Percentiles rank a stretch among this genome's conserved stretches.
These are phyloP conservation scores for Aspergillus pseudonomiae DNA, from an alignment of 2,329 filamentous ascomycete genomes.

Conservation along the genomic window DNA sequence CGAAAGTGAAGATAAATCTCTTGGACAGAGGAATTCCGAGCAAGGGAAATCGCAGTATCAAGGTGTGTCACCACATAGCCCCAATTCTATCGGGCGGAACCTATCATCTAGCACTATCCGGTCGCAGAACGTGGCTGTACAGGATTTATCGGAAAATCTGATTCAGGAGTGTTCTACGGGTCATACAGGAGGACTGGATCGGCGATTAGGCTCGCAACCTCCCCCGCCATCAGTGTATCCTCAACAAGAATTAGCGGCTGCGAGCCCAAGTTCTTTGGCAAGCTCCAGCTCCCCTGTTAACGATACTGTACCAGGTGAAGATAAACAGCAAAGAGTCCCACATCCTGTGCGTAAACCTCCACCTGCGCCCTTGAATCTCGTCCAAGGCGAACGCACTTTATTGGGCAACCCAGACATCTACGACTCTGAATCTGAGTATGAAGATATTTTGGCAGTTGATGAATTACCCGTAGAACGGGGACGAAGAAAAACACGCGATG, in stretches of 20 bases:
- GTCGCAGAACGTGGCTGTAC: slow-evolving; percentile 13
- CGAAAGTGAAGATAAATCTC: slow-evolving; percentile 8
- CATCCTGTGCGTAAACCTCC: slow-evolving; percentile 77
- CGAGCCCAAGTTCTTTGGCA: slow-evolving; percentile 25
- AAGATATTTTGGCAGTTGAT: slow-evolving; percentile 72
- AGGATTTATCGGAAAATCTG: neutral
- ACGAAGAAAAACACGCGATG: slow-evolving; percentile 79
- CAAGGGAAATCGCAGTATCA: slow-evolving; percentile 5
- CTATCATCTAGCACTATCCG: slow-evolving; percentile 2
- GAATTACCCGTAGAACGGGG: slow-evolving; percentile 69
- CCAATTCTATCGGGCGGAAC: neutral
- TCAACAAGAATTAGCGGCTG: slow-evolving; percentile 18
- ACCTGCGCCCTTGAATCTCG: slow-evolving; percentile 79
- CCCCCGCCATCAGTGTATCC: slow-evolving; percentile 15
- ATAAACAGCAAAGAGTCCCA: slow-evolving; percentile 40
- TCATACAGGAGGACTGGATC: slow-evolving; percentile 9
- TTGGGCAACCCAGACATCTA: slow-evolving; percentile 53
- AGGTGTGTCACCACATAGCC: neutral
- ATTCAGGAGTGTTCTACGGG: neutral
- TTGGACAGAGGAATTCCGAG: neutral
- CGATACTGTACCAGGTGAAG: slow-evolving; percentile 18
- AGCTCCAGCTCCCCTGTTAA: slow-evolving; percentile 25
- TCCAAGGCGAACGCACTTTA: slow-evolving; percentile 46
- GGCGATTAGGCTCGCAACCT: slow-evolving; percentile 11
- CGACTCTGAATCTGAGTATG: slow-evolving; percentile 81